Conservation (phyloP, 2,329 filamentous ascomycete species). For the Phialophora verrucosa region DNA sequence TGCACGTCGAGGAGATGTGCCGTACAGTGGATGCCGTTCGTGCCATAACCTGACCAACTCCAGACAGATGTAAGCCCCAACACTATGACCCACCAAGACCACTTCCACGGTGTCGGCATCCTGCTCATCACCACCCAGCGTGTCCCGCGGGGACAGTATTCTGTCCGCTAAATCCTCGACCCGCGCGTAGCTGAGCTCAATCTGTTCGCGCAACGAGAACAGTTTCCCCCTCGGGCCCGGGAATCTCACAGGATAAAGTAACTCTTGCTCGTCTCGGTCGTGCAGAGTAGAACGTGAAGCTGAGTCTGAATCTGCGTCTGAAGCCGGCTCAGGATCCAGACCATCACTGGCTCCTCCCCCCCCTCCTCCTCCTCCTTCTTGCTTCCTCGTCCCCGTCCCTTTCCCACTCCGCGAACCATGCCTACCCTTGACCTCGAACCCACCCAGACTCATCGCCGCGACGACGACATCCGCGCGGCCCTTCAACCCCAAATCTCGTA, state of each 20-base stretch:
- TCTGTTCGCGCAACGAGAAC: conserved; percentile 50
- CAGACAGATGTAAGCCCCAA: conserved; percentile 73
- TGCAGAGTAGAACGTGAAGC: conserved; percentile 22
- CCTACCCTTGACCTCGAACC: conserved; percentile 28
- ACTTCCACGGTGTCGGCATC: conserved; percentile 49
- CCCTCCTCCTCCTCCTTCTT: background rate
- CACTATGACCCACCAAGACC: conserved; percentile 74
- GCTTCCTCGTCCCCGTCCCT: background rate
- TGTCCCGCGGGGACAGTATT: conserved; percentile 29
- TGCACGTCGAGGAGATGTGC: background rate
- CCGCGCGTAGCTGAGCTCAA: conserved; percentile 53
- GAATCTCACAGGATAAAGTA: conserved; percentile 21
- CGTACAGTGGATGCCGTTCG: conserved; percentile 35
- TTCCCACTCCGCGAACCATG: background rate
- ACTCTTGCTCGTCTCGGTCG: conserved; percentile 17
- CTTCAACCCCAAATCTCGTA: conserved; percentile 19
- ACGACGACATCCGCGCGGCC: conserved; percentile 15
- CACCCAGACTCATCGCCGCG: conserved; percentile 35
- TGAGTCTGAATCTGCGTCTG: background rate
- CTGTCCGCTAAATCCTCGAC: conserved; percentile 48
- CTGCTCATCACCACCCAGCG: conserved; percentile 7
- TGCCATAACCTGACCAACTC: conserved; percentile 68
- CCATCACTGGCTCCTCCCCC: background rate
- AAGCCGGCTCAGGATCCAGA: too few species aligned
- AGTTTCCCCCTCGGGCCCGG: conserved; percentile 5